Conservation (phyloP, 2,329 filamentous ascomycete genomes). For the Verticillium tricorpus region DNA sequence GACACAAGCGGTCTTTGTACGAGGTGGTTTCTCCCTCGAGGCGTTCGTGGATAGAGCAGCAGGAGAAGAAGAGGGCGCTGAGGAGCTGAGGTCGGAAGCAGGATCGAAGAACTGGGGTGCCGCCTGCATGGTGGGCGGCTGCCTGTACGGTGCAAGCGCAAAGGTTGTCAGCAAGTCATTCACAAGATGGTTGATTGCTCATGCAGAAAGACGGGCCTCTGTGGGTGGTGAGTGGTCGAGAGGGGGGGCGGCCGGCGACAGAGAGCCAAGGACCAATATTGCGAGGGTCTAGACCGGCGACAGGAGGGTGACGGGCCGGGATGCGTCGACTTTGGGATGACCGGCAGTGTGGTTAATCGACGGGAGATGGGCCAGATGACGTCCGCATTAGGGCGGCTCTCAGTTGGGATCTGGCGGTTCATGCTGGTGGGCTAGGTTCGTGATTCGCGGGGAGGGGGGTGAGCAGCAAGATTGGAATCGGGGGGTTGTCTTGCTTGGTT, state of each 20-base stretch:
- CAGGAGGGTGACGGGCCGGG: not conserved
- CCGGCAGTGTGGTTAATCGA: not conserved
- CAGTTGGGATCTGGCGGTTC: not conserved
- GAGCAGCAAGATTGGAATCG: not conserved
- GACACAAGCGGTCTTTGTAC: not conserved
- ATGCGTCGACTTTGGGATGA: not conserved
- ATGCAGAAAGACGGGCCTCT: not conserved
- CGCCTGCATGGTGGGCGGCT: not conserved
- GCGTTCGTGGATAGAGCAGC: no score
- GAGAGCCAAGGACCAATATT: constrained; percentile 3
- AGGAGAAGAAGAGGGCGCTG: no score
- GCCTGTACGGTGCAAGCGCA: not conserved
- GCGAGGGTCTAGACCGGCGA: not conserved
- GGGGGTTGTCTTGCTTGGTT: not conserved
- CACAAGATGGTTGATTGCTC: not conserved
- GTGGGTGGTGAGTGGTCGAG: not conserved
- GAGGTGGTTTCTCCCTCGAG: not conserved
- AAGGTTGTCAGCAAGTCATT: not conserved
- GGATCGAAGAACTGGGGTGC: not conserved
- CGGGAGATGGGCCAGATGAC: constrained; percentile 3
- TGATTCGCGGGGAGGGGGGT: not conserved
- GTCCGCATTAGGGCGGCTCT: not conserved
- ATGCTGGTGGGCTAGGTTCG: not conserved
- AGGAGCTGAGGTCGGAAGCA: no score
- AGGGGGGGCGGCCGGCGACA: not conserved